Evolutionary conservation across 148 eudicot genomes (phyloP).

Genomic region (Linanthus parryae): DNA sequence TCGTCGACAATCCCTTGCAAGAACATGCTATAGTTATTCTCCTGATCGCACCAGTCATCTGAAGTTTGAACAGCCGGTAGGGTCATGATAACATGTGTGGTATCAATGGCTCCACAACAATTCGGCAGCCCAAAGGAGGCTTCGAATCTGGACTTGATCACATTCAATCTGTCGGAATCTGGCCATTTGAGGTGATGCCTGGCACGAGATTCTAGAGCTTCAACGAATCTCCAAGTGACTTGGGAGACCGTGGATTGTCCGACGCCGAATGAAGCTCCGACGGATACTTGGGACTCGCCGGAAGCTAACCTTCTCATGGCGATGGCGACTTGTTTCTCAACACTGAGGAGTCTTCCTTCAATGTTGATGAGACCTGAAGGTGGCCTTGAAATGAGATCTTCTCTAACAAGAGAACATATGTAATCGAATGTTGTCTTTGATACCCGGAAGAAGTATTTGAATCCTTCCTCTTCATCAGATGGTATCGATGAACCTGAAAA

Average conservation of each 20-base stretch:
- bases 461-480: slow-evolving; percentile 76
- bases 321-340: slow-evolving; percentile 97
- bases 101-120: slow-evolving; percentile 91
- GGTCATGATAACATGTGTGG: slow-evolving; percentile 83
- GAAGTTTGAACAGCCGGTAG: slow-evolving; percentile 93
- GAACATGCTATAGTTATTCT: slow-evolving; percentile 80
- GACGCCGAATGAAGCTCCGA: slow-evolving; percentile 92
- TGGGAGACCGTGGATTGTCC: slow-evolving; percentile 99
- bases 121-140: slow-evolving; percentile 63
- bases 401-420: slow-evolving; percentile 85
- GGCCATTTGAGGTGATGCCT: slow-evolving; percentile 95
- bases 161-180: slow-evolving; percentile 33
- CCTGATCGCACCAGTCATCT: slow-evolving; percentile 89
- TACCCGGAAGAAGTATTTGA: slow-evolving; percentile 81
- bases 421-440: slow-evolving; percentile 86
- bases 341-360: slow-evolving; percentile 96
- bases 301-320: slow-evolving; percentile 89
- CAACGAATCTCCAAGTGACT: slow-evolving; percentile 91
- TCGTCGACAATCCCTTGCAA: slow-evolving; percentile 82
- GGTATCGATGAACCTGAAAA: slow-evolving; percentile 51
- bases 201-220: slow-evolving; percentile 81
- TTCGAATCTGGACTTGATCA: slow-evolving; percentile 59
- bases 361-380: slow-evolving; percentile 98
- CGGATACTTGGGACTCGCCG: slow-evolving; percentile 93
- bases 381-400: slow-evolving; percentile 87